Evolutionary conservation across 2,329 filamentous ascomycete genomes (phyloP).

Genomic region (Penicillium thymicola): DNA sequence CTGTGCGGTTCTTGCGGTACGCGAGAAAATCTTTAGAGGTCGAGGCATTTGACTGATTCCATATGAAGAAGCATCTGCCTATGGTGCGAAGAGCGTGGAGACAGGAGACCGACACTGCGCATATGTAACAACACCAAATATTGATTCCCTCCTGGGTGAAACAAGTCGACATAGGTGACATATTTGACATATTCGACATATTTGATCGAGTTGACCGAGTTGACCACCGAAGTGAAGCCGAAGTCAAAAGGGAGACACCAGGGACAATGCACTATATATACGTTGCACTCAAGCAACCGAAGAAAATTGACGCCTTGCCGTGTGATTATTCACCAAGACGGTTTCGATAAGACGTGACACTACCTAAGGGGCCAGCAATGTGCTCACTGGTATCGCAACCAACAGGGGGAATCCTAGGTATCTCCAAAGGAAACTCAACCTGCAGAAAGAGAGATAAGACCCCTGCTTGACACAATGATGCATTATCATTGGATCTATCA

Average conservation of each 20-base stretch:
- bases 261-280: constrained; percentile 14
- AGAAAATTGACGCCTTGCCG: constrained; percentile 2
- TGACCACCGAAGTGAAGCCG: background rate
- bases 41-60: constrained; percentile 9
- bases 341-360: constrained; percentile 28
- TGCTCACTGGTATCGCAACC: constrained; percentile 5
- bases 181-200: background rate
- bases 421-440: background rate
- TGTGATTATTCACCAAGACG: constrained; percentile 22
- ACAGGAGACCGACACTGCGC: constrained; percentile 12
- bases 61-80: constrained; percentile 12
- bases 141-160: background rate
- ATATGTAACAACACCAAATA: constrained; percentile 9
- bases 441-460: constrained; percentile 6
- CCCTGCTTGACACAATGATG: background rate
- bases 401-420: constrained; percentile 1
- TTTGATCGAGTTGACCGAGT: background rate
- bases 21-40: constrained; percentile 7
- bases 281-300: background rate
- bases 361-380: constrained; percentile 10
- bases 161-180: background rate
- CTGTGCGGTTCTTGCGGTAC: constrained; percentile 23
- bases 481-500: constrained; percentile 2
- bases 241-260: background rate
- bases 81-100: constrained; percentile 11